Evolutionary conservation across 1,284 basidiomycete species (phyloP).

Genomic region (Coniferiporia sulphurascens): DNA sequence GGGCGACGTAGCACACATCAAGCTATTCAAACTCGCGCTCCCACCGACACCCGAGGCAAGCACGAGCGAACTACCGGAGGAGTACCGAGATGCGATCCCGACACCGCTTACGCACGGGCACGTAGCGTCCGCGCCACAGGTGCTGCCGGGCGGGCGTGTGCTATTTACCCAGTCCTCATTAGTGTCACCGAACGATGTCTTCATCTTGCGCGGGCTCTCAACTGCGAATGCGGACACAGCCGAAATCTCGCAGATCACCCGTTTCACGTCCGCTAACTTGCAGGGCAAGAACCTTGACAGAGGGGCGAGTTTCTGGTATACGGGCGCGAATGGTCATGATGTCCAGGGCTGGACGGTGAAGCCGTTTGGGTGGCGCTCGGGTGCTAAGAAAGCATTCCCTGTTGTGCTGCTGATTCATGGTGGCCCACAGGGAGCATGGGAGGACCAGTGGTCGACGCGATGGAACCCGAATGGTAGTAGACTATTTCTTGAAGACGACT

Average conservation of each 20-base stretch:
- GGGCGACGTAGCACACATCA: conserved; percentile 70
- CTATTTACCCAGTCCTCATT: conserved; percentile 68
- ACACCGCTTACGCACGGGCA: conserved; percentile 52
- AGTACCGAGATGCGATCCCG: conserved; percentile 43
- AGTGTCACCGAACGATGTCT: conserved; percentile 70
- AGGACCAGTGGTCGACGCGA: conserved; percentile 77
- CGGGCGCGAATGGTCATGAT: conserved; percentile 62
- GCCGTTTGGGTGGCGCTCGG: conserved; percentile 67
- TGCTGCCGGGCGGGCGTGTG: conserved; percentile 53
- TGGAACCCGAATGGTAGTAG: conserved; percentile 83
- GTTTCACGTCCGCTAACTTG: conserved; percentile 54
- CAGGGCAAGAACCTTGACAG: conserved; percentile 49
- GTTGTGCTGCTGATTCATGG: conserved; percentile 73
- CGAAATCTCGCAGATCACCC: conserved; percentile 49
- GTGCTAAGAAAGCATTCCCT: conserved; percentile 72
- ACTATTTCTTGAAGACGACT: neutral
- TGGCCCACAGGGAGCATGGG: conserved; percentile 78
- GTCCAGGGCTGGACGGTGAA: conserved; percentile 84
- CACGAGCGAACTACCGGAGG: conserved; percentile 42
- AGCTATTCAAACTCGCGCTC: conserved; percentile 66
- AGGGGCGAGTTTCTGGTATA: conserved; percentile 83
- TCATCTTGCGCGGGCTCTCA: conserved; percentile 46
- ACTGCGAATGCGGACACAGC: conserved; percentile 21
- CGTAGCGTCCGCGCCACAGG: conserved; percentile 55
- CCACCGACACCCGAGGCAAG: conserved; percentile 54